These are phyloP conservation scores for Cytospora paraplurivora DNA, from an alignment of 2,329 filamentous ascomycete species.

Conservation along the genomic window DNA sequence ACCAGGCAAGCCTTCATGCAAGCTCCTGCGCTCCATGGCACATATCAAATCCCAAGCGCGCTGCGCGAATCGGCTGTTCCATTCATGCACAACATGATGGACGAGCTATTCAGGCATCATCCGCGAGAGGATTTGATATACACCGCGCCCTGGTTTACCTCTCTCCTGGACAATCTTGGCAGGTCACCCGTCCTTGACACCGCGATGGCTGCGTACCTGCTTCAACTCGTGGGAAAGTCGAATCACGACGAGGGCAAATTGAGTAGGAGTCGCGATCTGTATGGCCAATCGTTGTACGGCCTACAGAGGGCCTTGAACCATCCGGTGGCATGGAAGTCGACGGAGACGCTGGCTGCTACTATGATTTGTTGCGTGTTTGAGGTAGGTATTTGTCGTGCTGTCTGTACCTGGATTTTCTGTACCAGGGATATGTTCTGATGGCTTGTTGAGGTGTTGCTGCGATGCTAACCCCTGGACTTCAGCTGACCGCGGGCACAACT, in stretches of 20 bases:
- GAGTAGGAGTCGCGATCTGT: constrained; percentile 42
- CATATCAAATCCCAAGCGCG: background rate
- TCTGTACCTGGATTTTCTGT: background rate
- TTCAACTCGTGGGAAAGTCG: constrained; percentile 44
- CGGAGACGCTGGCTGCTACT: constrained; percentile 46
- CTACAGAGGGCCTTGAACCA: constrained; percentile 43
- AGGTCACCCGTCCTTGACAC: constrained; percentile 41
- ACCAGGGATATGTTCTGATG: background rate
- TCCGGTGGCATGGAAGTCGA: constrained; percentile 41
- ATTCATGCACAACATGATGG: constrained; percentile 21
- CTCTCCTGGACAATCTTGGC: constrained; percentile 38
- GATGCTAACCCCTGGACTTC: background rate
- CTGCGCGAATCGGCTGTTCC: constrained; percentile 7
- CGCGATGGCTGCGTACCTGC: constrained; percentile 41
- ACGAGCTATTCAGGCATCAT: constrained; percentile 18
- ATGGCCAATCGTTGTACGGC: constrained; percentile 40
- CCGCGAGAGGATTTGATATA: constrained; percentile 21
- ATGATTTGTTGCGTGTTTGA: constrained; percentile 46
- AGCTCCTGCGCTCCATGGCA: background rate
- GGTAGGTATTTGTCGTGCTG: constrained; percentile 32
- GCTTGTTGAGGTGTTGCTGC: background rate
- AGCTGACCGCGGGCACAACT: constrained; percentile 48
- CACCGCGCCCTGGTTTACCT: constrained; percentile 33
- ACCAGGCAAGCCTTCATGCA: background rate
- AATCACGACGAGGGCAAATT: constrained; percentile 36